Percentiles rank a stretch among this genome's conserved stretches.
Conservation (phyloP, 2,329 filamentous ascomycete species). For the Fusarium circinatum region DNA sequence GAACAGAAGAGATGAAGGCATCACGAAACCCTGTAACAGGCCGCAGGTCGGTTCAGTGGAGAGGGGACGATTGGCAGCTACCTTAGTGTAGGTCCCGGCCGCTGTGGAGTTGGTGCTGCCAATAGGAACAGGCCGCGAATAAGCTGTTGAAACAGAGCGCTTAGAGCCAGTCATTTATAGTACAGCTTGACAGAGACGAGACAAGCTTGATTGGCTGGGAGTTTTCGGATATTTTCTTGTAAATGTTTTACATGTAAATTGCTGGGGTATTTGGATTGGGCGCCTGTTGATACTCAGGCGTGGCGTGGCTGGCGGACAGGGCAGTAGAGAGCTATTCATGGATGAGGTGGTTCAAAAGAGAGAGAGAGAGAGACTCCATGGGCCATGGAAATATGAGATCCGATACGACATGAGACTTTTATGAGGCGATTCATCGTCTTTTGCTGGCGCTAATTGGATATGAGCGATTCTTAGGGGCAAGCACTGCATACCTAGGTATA, state of each 20-base stretch:
- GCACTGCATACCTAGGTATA: conserved; percentile 6
- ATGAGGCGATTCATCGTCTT: conserved; percentile 17
- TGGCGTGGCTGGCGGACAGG: conserved; percentile 29
- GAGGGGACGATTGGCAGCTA: conserved; percentile 34
- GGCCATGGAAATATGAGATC: conserved; percentile 19
- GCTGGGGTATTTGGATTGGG: conserved; percentile 28
- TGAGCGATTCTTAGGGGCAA: conserved; percentile 4
- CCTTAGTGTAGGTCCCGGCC: conserved; percentile 14
- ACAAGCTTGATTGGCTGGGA: conserved; percentile 25
- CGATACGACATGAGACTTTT: conserved; percentile 28
- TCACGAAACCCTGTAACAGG: conserved; percentile 19
- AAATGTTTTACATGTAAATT: conserved; percentile 11
- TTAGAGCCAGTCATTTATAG: conserved; percentile 30
- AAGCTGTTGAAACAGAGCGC: conserved; percentile 39
- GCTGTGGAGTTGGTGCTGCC: conserved; percentile 21
- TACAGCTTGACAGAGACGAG: conserved; percentile 4
- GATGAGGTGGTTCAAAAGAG: neutral
- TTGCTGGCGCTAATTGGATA: conserved; percentile 26
- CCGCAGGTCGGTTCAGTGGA: conserved; percentile 38
- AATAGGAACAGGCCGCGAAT: conserved; percentile 39
- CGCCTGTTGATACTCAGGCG: conserved; percentile 41
- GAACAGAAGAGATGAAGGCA: conserved; percentile 21
- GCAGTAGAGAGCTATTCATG: neutral
- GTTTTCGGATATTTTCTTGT: conserved; percentile 7
- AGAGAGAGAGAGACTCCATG: neutral